Base-by-base conservation (phyloP, 2,329 filamentous ascomycete genomes). In the Tolypocladium nubicola region DNA sequence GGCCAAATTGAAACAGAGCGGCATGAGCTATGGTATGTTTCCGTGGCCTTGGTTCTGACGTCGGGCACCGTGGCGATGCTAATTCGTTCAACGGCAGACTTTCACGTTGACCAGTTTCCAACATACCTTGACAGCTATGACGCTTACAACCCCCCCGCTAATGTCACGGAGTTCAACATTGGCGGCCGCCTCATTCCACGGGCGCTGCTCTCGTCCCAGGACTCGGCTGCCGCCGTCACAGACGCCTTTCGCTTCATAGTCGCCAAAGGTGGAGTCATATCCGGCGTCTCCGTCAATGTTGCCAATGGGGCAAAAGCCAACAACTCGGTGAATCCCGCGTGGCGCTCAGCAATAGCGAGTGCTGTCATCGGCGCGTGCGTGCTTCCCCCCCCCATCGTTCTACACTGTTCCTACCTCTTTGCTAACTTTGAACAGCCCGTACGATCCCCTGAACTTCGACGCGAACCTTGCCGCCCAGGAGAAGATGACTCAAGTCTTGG, bases 171-270 rank as follows among this genome's bases (percentile, higher is more conserved):
- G 23, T 56, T 37, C 74, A 55, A 71, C 71, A 64, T 68, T 54
- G 75, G 76, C 38, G 71, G 73, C 8, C 72, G 76, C 21, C 69
- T 79, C 4, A 68, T 79, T 35, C 72, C 74, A 16, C 66, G 71
- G 38, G 61, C 66, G 13, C 64, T 66, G 13, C 62, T 75, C n/a
- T 16, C n/a, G 45, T 49, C 45, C 13, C 10, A 41, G 7, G 8
- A 40, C 21, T 38, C 37, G 5, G 21, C 19, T 23, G 10, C 35
- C 23, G 21, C 35, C 5, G 45, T 33, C 4, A 49, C 45, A 33
- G 35, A 40, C 8, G 52, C 52, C 10, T 39, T 53, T 39, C 35
- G 37, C n/a, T 26, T 38, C 7, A 40, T 53, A 4, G 37, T 30
- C 14, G 10, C 21, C 9, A n/a, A 53, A 23, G 35, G 37, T 4